These are phyloP conservation scores for Tolypocladium ophioglossoides DNA, from an alignment of 2,329 filamentous ascomycete genomes.

Conservation along the genomic window DNA sequence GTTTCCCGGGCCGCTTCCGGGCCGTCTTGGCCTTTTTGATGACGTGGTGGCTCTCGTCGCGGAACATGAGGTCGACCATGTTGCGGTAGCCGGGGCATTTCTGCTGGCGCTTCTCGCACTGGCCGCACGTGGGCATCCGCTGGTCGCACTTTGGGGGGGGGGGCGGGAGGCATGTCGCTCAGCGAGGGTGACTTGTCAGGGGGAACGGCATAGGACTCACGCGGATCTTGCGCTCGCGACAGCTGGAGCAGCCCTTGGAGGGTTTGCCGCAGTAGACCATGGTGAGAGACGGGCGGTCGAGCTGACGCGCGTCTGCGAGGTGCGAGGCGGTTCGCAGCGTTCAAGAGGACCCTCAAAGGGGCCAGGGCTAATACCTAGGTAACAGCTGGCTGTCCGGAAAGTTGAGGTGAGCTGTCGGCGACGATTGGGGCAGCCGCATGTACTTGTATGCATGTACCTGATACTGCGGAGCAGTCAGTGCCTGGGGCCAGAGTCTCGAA, in stretches of 20 bases:
- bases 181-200: conserved; percentile 3
- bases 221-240: conserved; percentile 44
- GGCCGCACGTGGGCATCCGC: conserved; percentile 38
- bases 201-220: conserved; percentile 26
- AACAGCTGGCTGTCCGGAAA: not conserved
- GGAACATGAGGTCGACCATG: conserved; percentile 45
- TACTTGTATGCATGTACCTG: too few relatives aligned
- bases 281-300: not conserved
- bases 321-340: not conserved
- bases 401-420: not conserved
- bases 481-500: not conserved
- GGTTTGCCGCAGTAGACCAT: conserved; percentile 51
- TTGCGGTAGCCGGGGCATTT: conserved; percentile 45
- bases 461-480: too few relatives aligned
- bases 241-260: conserved; percentile 45
- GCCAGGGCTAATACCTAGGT: too few relatives aligned
- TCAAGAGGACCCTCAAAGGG: not conserved
- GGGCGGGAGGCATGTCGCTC: not conserved
- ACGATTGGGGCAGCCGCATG: not conserved
- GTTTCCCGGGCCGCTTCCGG: conserved; percentile 14
- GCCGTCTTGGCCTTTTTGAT: conserved; percentile 37
- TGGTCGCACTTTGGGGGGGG: conserved; percentile 53
- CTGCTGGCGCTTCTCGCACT: conserved; percentile 41
- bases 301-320: not conserved
- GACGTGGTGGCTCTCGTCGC: conserved; percentile 45